Conservation (phyloP, 2,329 filamentous ascomycete genomes). For the Tetracladium maxilliforme region DNA sequence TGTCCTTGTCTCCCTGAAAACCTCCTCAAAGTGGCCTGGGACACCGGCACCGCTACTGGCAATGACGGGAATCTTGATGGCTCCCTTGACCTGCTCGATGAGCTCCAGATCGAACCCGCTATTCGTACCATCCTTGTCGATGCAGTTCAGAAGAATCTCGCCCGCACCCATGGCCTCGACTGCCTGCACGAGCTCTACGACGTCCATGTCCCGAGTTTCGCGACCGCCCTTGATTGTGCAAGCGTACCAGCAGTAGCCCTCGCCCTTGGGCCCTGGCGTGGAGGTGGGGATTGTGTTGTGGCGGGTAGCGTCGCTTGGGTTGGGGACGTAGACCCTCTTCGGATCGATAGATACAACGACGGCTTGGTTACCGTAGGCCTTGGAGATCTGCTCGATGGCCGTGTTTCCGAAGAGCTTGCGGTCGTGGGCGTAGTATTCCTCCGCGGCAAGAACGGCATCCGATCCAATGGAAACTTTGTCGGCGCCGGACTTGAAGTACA, state of each 20-base stretch:
- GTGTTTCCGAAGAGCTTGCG: slow-evolving; percentile 63
- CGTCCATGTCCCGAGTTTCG: slow-evolving; percentile 87
- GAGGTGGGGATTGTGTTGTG: slow-evolving; percentile 59
- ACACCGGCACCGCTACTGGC: slow-evolving; percentile 85
- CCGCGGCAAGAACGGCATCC: slow-evolving; percentile 83
- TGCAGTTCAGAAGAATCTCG: slow-evolving; percentile 93
- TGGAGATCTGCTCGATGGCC: slow-evolving; percentile 88
- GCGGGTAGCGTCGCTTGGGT: slow-evolving; percentile 53
- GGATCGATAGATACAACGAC: slow-evolving; percentile 94
- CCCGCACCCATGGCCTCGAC: slow-evolving; percentile 94
- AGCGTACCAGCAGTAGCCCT: slow-evolving; percentile 86
- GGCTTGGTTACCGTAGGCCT: slow-evolving; percentile 89
- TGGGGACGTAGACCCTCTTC: slow-evolving; percentile 70
- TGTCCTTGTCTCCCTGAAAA: slow-evolving; percentile 72
- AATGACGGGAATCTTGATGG: slow-evolving; percentile 85
- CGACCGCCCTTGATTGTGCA: slow-evolving; percentile 94
- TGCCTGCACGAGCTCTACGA: slow-evolving; percentile 72
- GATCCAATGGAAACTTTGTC: slow-evolving; percentile 97
- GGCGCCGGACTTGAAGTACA: slow-evolving; percentile 95
- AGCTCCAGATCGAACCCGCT: slow-evolving; percentile 90
- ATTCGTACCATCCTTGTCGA: slow-evolving; percentile 92
- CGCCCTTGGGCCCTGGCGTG: slow-evolving; percentile 58
- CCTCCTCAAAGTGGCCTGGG: slow-evolving; percentile 78
- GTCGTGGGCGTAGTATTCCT: slow-evolving; percentile 69
- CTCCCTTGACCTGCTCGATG: slow-evolving; percentile 74